Conservation (phyloP, 495 filamentous ascomycete genomes). For the Melanomma pulvis-pyrius region DNA sequence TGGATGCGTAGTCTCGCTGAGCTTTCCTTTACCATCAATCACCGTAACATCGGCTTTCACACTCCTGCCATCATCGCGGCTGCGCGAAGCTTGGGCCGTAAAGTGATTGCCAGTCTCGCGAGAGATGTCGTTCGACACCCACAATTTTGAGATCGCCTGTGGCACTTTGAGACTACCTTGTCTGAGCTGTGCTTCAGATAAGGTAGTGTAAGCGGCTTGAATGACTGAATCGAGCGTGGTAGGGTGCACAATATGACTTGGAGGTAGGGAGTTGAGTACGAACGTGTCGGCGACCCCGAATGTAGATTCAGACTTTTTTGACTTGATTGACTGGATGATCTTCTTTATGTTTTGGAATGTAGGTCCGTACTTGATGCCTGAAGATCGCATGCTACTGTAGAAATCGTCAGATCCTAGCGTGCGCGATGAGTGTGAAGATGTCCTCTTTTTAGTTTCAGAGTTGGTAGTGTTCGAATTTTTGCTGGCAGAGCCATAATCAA, state of each 20-base stretch:
- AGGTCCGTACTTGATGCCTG: neutral
- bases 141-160: neutral
- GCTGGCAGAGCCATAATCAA: no score
- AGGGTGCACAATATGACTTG: constrained; percentile 53
- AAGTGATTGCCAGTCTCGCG: neutral
- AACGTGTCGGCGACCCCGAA: neutral
- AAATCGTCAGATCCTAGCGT: neutral
- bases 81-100: no score
- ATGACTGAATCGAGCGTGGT: constrained; percentile 48
- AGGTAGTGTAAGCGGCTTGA: neutral
- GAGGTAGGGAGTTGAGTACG: constrained; percentile 50
- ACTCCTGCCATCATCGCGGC: no score
- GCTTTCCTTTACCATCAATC: no score
- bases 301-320: neutral
- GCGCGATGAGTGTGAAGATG: neutral
- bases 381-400: neutral
- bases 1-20: no score
- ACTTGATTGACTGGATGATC: neutral
- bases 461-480: no score
- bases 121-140: neutral
- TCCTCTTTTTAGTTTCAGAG: no score
- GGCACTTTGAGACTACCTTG: neutral
- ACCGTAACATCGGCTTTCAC: no score
- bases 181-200: neutral
- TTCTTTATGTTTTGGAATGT: neutral